A percentile compares a stretch with the other conserved stretches of the same genome.
phyloP scores from a whole-genome alignment of 345 rosid species.

The Carallia brachiata region DNA sequence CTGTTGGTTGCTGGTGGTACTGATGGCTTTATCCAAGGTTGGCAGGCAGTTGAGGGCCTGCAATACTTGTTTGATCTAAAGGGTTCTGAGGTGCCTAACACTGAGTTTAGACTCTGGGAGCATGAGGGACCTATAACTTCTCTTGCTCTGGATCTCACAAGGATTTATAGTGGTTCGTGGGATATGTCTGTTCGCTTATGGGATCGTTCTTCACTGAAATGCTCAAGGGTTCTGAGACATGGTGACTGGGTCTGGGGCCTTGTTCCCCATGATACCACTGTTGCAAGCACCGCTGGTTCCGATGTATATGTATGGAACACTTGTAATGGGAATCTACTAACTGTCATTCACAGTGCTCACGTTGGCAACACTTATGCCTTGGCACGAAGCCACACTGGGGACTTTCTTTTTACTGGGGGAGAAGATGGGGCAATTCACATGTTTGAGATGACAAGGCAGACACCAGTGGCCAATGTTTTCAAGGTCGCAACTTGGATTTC shows the following conservation, averaged over 20 bases:
- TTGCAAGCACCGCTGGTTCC: slow-evolving; percentile 67
- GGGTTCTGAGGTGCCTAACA: slow-evolving; percentile 42
- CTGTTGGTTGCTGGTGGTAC: slow-evolving; percentile 88
- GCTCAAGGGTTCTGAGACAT: slow-evolving; percentile 67
- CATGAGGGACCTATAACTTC: slow-evolving; percentile 86
- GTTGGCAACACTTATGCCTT: slow-evolving; percentile 60
- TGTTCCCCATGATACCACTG: slow-evolving; percentile 62
- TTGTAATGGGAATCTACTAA: slow-evolving; percentile 45
- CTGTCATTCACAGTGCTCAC: slow-evolving; percentile 56
- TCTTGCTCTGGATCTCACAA: slow-evolving; percentile 63
- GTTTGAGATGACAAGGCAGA: slow-evolving; percentile 55
- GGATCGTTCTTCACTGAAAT: slow-evolving; percentile 72
- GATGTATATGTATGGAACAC: slow-evolving; percentile 84
- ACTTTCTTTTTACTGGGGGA: slow-evolving; percentile 85
- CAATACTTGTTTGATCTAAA: slow-evolving; percentile 64
- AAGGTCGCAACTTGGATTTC: slow-evolving; percentile 82
- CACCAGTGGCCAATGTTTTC: slow-evolving; percentile 19
- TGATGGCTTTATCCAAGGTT: slow-evolving; percentile 85
- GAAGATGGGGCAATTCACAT: slow-evolving; percentile 90
- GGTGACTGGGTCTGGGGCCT: slow-evolving; percentile 92
- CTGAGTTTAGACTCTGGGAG: slow-evolving; percentile 75
- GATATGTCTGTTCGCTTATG: slow-evolving; percentile 91
- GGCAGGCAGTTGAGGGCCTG: slow-evolving; percentile 70
- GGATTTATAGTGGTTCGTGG: slow-evolving; percentile 89
- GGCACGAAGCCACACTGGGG: slow-evolving; percentile 79